Base-by-base conservation (phyloP, 345 rosid genomes). In the Physaria fendleri region DNA sequence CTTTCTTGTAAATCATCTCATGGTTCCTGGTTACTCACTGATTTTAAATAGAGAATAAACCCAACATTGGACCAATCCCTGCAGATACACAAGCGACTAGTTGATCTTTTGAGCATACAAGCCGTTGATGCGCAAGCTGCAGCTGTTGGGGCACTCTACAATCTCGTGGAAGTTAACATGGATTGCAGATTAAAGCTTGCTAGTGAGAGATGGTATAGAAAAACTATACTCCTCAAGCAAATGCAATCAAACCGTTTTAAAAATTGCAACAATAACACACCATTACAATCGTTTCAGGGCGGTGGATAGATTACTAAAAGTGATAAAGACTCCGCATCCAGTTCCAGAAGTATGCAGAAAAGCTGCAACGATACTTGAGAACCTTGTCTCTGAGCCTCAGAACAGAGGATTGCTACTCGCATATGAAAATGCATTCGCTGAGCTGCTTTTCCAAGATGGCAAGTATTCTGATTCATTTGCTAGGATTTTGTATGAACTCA, bases 151-250 rank as follows among this genome's bases (percentile, higher is more conserved):
- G 99, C 99, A 16, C 85, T 93, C 13, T 89, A 93, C 71, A 93
- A 89, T 76, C 95, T 93, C 37, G 87, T 85, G 27, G 99, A 93
- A 62, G 90, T 89, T 51, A 87, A 89, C 69, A 77, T 93, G 95
- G 99, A 93, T 75, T 87, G 97, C 79, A 82, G 87, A 75, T 71
- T 93, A 81, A 93, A 93, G 87, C 97, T 93, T 41, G 99, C 97
- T 9, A 73, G 77, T 61, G 99, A 93, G 71, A 74, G 99, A 89
- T 93, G 99, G 99, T 89, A 71, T 11, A 14, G 1, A 58, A 34
- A 47, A 41, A 33, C 38, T 63, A 22, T 8, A 0, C 21, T 4
- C 10, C 30, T 70, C 18, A 22, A 8, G 22, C 5, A 2, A 42
- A 56, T 13, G 32, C 21, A 17, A 9, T 24, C 15, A 6, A 18